Base-by-base conservation (phyloP, 2,329 filamentous ascomycete species). In the Penicillium sp. region DNA sequence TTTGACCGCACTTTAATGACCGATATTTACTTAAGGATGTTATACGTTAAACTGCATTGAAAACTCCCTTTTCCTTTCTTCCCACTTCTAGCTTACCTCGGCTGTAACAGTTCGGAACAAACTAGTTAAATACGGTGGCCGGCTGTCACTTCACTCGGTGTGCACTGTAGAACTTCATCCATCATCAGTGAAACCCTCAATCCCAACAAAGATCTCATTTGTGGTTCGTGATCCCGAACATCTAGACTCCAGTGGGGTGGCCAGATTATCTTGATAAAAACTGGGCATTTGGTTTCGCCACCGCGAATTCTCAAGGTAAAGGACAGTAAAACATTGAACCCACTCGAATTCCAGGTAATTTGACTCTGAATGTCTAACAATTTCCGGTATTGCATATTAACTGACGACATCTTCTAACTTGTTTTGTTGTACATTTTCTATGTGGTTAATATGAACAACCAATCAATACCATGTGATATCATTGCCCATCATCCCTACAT, bases 401-500 rank as follows among this genome's bases (percentile, higher is more conserved):
- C 7, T 21, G 6, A 25, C 8, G 29, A 3, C 21, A 19, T 41
- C 17, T 27, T 41, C 12, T 43, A 9, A 35, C 4, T 37, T 40
- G 2, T n/a, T 12, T 41, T 35, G 1, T 10, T 19, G 12, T 23
- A 35, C 12, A 9, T 33, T 8, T 23, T 6, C 43, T 15, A 7
- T 23, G 21, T 27, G 15, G 6, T 12, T n/a, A 46, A 54, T 27
- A 21, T 21, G 25, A 33, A 8, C 21, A 33, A 10, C 50, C 45
- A 56, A 58, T 60, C 57, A 57, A 53, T 50, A 33, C 8, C 12
- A 15, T 47, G 52, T 66, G 63, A 66, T 59, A 64, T 66, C 63
- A 66, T 66, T 41, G 15, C 52, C 21, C 63, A 66, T 66, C 63
- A 66, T 64, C 48, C 3, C 45, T 10, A 13, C 12, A 33, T 33